Evolutionary conservation across 108 stramenopile species (phyloP), one percentile per base, ranked within the genome.

Genomic region (Aurantiochytrium sp.): DNA sequence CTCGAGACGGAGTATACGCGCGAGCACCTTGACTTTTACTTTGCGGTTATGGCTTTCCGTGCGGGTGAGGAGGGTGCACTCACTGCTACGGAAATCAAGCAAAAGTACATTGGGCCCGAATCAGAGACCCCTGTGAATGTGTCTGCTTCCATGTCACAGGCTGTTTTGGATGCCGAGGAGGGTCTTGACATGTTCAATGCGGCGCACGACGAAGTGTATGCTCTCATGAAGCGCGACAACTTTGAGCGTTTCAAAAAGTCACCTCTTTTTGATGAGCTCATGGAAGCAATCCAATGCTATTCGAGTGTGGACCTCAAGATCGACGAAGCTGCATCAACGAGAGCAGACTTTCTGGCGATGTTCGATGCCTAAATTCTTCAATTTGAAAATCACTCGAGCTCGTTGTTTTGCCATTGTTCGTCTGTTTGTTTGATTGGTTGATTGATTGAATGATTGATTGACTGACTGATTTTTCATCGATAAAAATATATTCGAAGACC

Each of bases 161-260:
- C 45, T 47, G 23, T 83, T 53, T 28, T 83, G 19, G 76, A 83
- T 35, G 49, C 1, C 19, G 49, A 23, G 23, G 76, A 83, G 6
- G 28, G 76, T 4, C 76, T 57, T 8, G 76, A 69, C 59, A 23
- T 59, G 29, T 90, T 90, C 53, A 21, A 87, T 28, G 28, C 23
- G 19, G 23, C 59, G 16, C 76, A 90, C 19, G 29, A 5, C 57
- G 89, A 90, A 29, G 58, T 90, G 29, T 87, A 87, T 44, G 58
- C 55, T 10, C 53, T 90, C 23, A 90, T 90, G 89, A 59, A 90
- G 47, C 59, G 72, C 14, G 89, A 90, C 44, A 87, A 58, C 58
- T 90, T 90, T 58, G 73, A 44, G 60, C 64, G 89, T 28, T 90
- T 90, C 83, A 90, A 59, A 59, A 87, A 58, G 23, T 59, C 73